A percentile compares a stretch with the other conserved stretches of the same genome.
Evolutionary conservation across 345 rosid genomes (phyloP).

Genomic region (Citrus mangshanensis): DNA sequence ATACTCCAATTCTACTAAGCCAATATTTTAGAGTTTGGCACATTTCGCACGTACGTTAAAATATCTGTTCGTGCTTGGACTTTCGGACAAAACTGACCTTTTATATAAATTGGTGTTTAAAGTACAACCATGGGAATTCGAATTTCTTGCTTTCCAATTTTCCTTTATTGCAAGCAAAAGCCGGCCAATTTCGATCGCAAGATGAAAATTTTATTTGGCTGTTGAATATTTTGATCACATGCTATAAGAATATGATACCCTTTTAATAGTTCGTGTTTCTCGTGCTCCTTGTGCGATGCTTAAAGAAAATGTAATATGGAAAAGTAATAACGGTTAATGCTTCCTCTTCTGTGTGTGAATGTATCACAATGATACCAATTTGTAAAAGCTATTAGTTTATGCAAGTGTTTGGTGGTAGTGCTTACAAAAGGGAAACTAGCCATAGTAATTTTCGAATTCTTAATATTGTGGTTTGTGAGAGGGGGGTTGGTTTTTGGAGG

Average conservation of each 20-base stretch:
- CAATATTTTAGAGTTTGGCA: background rate
- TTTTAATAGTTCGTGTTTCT: background rate
- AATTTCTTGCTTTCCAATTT: conserved; percentile 1
- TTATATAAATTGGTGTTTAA: background rate
- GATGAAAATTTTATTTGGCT: background rate
- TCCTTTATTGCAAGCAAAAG: too few species aligned
- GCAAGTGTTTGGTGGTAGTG: background rate
- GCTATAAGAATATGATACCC: conserved; percentile 7
- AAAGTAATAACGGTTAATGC: too few species aligned
- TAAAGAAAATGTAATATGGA: too few species aligned
- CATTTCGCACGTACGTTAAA: conserved; percentile 7
- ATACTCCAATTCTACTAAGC: background rate
- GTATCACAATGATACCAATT: background rate
- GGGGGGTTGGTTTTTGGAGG: background rate
- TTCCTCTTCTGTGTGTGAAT: too few species aligned
- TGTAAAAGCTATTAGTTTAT: background rate
- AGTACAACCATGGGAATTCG: conserved; percentile 9
- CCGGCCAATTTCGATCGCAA: background rate
- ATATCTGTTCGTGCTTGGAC: conserved; percentile 2
- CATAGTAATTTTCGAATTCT: too few species aligned
- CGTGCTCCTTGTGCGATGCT: background rate
- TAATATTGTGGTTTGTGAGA: background rate
- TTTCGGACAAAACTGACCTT: background rate
- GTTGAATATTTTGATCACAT: background rate
- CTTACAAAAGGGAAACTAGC: background rate